Conservation (phyloP, 2,329 filamentous ascomycete species). For the Sodiomyces alkalinus region DNA sequence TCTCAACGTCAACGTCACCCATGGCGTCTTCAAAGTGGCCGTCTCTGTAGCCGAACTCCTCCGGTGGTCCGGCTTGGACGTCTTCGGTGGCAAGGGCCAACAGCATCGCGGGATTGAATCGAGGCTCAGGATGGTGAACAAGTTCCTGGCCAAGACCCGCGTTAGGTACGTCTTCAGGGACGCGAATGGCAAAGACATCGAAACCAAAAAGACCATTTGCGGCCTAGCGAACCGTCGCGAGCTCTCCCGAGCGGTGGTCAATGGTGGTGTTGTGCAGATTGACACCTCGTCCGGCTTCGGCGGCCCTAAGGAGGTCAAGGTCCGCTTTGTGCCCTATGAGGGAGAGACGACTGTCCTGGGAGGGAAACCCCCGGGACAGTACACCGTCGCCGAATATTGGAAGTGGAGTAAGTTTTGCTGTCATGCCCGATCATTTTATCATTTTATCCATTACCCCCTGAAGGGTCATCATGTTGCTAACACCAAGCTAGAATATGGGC, state of each 20-base stretch:
- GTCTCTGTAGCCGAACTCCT: constrained; percentile 16
- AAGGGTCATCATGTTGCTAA: not conserved
- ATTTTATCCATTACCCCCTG: not conserved
- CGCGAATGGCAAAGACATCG: constrained; percentile 7
- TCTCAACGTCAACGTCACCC: constrained; percentile 38
- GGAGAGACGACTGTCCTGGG: constrained; percentile 9
- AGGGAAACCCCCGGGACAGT: constrained; percentile 6
- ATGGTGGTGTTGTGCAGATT: not conserved
- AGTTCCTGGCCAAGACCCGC: constrained; percentile 22
- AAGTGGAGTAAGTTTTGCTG: constrained; percentile 25
- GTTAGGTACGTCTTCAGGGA: constrained; percentile 18
- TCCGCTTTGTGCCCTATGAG: constrained; percentile 12
- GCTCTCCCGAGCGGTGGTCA: too few relatives aligned
- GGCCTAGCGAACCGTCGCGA: constrained; percentile 13
- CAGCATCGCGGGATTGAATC: not conserved
- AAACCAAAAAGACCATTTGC: constrained; percentile 11
- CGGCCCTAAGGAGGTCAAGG: constrained; percentile 14
- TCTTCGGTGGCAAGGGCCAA: constrained; percentile 3
- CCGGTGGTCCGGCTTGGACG: constrained; percentile 3
- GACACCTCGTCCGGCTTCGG: constrained; percentile 6
- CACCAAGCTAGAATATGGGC: constrained; percentile 5
- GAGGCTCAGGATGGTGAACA: constrained; percentile 16
- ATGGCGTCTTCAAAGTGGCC: constrained; percentile 32
- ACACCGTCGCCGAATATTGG: constrained; percentile 28
- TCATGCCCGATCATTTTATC: too few relatives aligned